Percentiles rank a stretch among this genome's conserved stretches.
phyloP scores from a whole-genome alignment of 371 early-diverging fungal species.

The Lichtheimia hyalospora region DNA sequence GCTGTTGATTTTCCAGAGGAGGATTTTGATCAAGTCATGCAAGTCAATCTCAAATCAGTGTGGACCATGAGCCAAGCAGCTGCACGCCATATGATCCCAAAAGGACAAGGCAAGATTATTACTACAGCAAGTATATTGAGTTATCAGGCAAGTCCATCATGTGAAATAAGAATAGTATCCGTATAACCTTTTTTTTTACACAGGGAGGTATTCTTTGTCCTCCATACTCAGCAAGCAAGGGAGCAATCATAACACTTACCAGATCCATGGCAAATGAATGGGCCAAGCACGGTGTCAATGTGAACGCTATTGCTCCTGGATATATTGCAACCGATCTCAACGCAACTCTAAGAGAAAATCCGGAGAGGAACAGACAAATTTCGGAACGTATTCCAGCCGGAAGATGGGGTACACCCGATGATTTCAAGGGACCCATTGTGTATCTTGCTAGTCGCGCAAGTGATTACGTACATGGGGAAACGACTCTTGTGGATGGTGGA shows the following conservation, averaged over 20 bases:
- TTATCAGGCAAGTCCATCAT: constrained; percentile 13
- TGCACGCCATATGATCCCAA: constrained; percentile 23
- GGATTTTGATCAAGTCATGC: constrained; percentile 33
- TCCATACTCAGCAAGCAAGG: constrained; percentile 60
- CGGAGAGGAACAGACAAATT: constrained; percentile 19
- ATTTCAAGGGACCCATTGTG: constrained; percentile 45
- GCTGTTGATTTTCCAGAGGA: constrained; percentile 31
- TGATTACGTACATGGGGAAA: constrained; percentile 49
- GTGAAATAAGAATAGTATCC: neutral
- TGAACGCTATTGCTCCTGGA: constrained; percentile 60
- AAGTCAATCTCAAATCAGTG: constrained; percentile 32
- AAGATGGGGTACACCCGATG: constrained; percentile 48
- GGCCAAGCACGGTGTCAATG: constrained; percentile 45
- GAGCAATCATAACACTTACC: constrained; percentile 57
- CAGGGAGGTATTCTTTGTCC: constrained; percentile 25
- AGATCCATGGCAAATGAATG: constrained; percentile 66
- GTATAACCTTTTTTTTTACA: neutral
- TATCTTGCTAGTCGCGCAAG: constrained; percentile 42
- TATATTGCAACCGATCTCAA: constrained; percentile 58
- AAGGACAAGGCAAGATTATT: constrained; percentile 27
- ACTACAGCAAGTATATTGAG: constrained; percentile 29
- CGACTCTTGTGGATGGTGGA: constrained; percentile 53
- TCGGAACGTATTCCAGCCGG: constrained; percentile 42
- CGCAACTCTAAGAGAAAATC: constrained; percentile 24
- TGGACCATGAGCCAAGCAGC: constrained; percentile 29